A percentile compares a stretch with the other conserved stretches of the same genome.
These are phyloP conservation scores for Linnemannia elongata DNA, from an alignment of 192 early-diverging fungal species.

Conservation along the genomic window DNA sequence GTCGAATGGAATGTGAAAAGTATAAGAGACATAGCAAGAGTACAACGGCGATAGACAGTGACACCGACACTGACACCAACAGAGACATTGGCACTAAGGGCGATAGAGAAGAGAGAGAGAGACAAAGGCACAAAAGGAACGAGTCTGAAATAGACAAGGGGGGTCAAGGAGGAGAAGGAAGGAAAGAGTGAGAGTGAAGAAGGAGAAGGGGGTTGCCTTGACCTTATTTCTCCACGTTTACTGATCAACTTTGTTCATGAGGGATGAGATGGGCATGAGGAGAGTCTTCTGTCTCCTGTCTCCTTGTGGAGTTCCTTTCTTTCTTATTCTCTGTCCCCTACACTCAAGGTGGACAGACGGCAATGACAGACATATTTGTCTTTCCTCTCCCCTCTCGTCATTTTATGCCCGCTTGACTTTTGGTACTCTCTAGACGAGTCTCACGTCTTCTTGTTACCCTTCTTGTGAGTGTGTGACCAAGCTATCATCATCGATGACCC, in stretches of 20 bases:
- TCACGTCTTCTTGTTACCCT: too few species aligned
- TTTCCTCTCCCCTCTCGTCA: too few species aligned
- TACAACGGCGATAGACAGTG: not conserved
- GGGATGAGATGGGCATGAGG: not conserved
- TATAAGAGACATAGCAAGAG: too few species aligned
- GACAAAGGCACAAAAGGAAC: not conserved
- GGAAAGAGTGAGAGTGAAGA: not conserved
- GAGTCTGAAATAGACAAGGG: not conserved
- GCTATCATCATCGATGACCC: not conserved
- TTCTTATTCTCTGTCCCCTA: too few species aligned
- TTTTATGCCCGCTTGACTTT: too few species aligned
- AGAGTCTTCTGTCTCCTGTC: too few species aligned
- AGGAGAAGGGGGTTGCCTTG: not conserved
- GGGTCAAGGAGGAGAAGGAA: not conserved
- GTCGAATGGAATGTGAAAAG: not conserved
- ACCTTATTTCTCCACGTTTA: constrained; percentile 1
- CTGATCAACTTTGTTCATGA: not conserved
- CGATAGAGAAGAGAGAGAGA: not conserved
- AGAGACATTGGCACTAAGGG: not conserved
- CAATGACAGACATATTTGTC: too few species aligned
- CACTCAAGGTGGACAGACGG: too few species aligned
- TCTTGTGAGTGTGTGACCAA: too few species aligned
- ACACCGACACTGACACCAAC: not conserved
- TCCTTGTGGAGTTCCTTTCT: too few species aligned
- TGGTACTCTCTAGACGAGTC: too few species aligned